Percentiles rank a stretch among this genome's conserved stretches.
These are phyloP conservation scores for Chenopodium quinoa DNA, from an alignment of 148 eudicot species.

Conservation along the genomic window DNA sequence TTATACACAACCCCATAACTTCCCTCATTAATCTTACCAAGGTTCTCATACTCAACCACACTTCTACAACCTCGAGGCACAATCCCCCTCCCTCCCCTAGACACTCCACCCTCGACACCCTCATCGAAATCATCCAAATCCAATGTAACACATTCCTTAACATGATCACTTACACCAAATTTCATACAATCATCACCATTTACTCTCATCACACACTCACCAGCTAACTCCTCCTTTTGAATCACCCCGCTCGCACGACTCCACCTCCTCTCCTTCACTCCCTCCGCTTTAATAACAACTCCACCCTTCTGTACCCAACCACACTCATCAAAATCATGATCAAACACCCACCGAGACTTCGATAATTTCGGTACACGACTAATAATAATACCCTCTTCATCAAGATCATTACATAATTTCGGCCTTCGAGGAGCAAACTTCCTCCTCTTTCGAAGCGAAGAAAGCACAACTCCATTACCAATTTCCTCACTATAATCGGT, in stretches of 20 bases:
- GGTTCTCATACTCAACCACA: slow-evolving; percentile 58
- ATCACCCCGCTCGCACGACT: slow-evolving; percentile 48
- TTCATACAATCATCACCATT: slow-evolving; percentile 28
- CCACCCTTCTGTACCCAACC: neutral
- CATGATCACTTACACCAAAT: slow-evolving; percentile 17
- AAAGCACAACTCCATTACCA: slow-evolving; percentile 17
- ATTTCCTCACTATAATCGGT: slow-evolving; percentile 4
- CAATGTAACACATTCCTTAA: too few species aligned
- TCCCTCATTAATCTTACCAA: slow-evolving; percentile 77
- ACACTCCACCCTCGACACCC: slow-evolving; percentile 17
- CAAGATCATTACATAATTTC: slow-evolving; percentile 27
- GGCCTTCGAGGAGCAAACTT: slow-evolving; percentile 28
- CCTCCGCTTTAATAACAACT: slow-evolving; percentile 7
- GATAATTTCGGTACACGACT: slow-evolving; percentile 29
- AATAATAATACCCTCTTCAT: slow-evolving; percentile 33
- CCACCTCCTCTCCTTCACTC: slow-evolving; percentile 10
- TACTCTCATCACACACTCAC: slow-evolving; percentile 13
- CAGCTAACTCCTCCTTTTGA: slow-evolving; percentile 28
- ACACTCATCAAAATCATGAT: slow-evolving; percentile 30
- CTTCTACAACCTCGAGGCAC: slow-evolving; percentile 63
- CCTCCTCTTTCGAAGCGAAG: slow-evolving; percentile 39
- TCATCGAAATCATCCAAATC: neutral
- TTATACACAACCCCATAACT: slow-evolving; percentile 79
- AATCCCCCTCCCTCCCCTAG: slow-evolving; percentile 21
- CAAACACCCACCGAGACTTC: slow-evolving; percentile 55